phyloP scores from a whole-genome alignment of 257 asterid genomes.

The Salvia miltiorrhiza region DNA sequence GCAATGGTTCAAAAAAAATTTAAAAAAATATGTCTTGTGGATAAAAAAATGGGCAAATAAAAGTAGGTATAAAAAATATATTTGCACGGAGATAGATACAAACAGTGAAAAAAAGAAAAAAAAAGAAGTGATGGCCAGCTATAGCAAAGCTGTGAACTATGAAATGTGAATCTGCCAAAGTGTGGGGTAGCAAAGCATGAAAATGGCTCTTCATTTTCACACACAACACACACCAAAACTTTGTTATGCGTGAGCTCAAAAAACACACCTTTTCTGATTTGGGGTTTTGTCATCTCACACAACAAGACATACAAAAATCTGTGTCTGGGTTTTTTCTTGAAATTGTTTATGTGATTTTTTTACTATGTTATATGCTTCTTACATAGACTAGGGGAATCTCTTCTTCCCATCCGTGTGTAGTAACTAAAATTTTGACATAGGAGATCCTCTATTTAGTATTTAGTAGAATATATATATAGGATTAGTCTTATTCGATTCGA shows the following conservation, averaged over 20 bases:
- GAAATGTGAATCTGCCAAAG: constrained; percentile 18
- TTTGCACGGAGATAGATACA: not conserved
- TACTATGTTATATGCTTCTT: too few species aligned
- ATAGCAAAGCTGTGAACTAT: constrained; percentile 28
- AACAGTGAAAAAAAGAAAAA: constrained; percentile 16
- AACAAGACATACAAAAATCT: not conserved
- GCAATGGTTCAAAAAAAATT: too few species aligned
- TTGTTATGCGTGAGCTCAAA: constrained; percentile 20
- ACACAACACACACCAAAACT: constrained; percentile 1
- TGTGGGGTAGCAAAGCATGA: constrained; percentile 23
- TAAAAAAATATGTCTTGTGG: too few species aligned
- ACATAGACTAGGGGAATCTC: too few species aligned
- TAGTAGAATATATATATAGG: too few species aligned
- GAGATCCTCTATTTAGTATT: too few species aligned
- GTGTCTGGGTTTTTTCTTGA: not conserved
- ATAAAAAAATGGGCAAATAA: too few species aligned
- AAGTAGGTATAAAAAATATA: not conserved
- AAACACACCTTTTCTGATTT: constrained; percentile 1
- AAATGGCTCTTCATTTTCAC: constrained; percentile 28
- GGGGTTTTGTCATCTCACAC: constrained; percentile 13
- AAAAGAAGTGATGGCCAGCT: constrained; percentile 29
- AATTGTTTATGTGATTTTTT: not conserved
- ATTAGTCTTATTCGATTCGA: too few species aligned
- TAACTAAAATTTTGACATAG: too few species aligned
- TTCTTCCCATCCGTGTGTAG: too few species aligned